These are phyloP conservation scores for Metarhizium anisopliae DNA, from an alignment of 2,329 filamentous ascomycete genomes.

Conservation along the genomic window DNA sequence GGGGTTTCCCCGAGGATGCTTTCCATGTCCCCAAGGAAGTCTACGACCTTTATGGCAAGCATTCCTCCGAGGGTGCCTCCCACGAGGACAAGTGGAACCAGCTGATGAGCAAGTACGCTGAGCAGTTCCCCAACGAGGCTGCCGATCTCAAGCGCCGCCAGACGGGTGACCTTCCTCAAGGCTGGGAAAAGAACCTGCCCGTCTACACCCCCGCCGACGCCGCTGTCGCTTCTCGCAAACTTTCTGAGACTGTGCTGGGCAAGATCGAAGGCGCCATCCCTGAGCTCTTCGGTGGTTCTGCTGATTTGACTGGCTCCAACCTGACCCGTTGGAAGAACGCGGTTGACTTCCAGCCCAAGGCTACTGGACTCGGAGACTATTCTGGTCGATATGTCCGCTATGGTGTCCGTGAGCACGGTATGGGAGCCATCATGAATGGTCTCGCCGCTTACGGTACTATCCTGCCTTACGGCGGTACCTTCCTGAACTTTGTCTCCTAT, in stretches of 20 bases:
- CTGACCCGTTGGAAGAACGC: constrained; percentile 97
- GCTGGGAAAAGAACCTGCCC: constrained; percentile 91
- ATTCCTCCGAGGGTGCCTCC: constrained; percentile 76
- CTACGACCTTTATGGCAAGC: constrained; percentile 83
- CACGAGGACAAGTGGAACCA: constrained; percentile 93
- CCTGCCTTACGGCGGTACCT: constrained; percentile 89
- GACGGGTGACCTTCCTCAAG: constrained; percentile 76
- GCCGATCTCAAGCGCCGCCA: constrained; percentile 76
- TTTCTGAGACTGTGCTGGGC: constrained; percentile 87
- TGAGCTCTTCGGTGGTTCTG: constrained; percentile 91
- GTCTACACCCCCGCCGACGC: constrained; percentile 79
- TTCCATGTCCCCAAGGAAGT: constrained; percentile 93
- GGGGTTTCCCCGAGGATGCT: constrained; percentile 87
- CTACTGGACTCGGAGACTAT: constrained; percentile 79
- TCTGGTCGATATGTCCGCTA: constrained; percentile 86
- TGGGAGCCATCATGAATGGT: constrained; percentile 93
- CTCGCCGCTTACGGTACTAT: constrained; percentile 90
- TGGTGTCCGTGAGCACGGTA: constrained; percentile 85
- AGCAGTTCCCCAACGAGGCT: constrained; percentile 69
- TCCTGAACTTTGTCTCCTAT: constrained; percentile 99
- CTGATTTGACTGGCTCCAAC: constrained; percentile 97
- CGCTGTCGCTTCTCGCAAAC: constrained; percentile 87
- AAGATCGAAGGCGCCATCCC: constrained; percentile 77
- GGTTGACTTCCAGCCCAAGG: constrained; percentile 91
- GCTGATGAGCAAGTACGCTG: constrained; percentile 77